These are phyloP conservation scores for Aureobasidium lini DNA, from an alignment of 2,329 filamentous ascomycete species.

Conservation along the genomic window DNA sequence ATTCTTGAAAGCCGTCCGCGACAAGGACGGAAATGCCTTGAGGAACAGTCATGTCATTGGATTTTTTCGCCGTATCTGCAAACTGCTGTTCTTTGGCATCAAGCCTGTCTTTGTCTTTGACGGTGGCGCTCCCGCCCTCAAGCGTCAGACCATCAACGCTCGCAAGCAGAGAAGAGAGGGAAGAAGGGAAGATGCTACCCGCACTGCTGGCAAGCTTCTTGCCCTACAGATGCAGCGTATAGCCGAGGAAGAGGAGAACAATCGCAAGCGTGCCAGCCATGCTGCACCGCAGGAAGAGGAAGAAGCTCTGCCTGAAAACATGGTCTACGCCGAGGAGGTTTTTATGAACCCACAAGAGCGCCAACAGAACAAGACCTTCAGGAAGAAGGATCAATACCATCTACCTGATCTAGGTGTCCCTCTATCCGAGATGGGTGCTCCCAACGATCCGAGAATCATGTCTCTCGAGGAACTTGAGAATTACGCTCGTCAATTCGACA, in stretches of 20 bases:
- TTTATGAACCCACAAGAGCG: slow-evolving; percentile 73
- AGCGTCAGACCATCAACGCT: slow-evolving; percentile 78
- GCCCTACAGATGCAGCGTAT: slow-evolving; percentile 89
- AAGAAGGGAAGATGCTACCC: slow-evolving; percentile 80
- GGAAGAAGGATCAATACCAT: slow-evolving; percentile 91
- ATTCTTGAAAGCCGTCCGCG: slow-evolving; percentile 95
- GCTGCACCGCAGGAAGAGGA: slow-evolving; percentile 46
- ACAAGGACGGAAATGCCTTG: slow-evolving; percentile 94
- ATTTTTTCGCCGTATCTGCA: slow-evolving; percentile 97
- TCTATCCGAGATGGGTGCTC: slow-evolving; percentile 77
- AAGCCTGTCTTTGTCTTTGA: slow-evolving; percentile 97
- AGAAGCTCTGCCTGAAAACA: slow-evolving; percentile 60
- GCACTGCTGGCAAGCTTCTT: slow-evolving; percentile 84
- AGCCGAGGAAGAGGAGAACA: slow-evolving; percentile 76
- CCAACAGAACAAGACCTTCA: slow-evolving; percentile 66
- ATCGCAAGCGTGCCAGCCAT: slow-evolving; percentile 44
- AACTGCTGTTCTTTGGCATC: slow-evolving; percentile 92
- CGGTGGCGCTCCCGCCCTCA: slow-evolving; percentile 83
- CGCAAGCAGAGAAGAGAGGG: slow-evolving; percentile 78
- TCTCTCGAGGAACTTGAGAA: slow-evolving; percentile 87
- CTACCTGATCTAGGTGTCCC: slow-evolving; percentile 74
- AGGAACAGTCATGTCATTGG: slow-evolving; percentile 94
- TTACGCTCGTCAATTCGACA: slow-evolving; percentile 86
- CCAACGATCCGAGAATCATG: slow-evolving; percentile 94
- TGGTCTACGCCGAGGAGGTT: slow-evolving; percentile 88